phyloP scores from a whole-genome alignment of 192 early-diverging fungal genomes.

The Dissophora globulifera region DNA sequence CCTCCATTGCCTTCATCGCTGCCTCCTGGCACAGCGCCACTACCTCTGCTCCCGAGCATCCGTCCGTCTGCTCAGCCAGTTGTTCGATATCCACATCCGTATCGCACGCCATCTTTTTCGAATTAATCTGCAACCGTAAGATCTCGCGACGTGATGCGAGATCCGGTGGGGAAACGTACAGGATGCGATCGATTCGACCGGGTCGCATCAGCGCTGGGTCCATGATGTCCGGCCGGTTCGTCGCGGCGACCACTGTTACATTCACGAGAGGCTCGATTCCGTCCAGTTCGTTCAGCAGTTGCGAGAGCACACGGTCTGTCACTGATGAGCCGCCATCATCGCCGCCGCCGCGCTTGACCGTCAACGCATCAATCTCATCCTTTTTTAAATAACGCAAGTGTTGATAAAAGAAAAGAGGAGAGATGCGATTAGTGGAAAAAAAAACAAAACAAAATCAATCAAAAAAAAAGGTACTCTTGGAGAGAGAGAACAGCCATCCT shows the following conservation, averaged over 20 bases:
- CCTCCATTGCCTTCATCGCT: slow-evolving; percentile 91
- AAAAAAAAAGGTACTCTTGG: neutral
- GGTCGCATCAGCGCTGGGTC: slow-evolving; percentile 93
- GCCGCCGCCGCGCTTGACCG: slow-evolving; percentile 78
- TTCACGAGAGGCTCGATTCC: slow-evolving; percentile 95
- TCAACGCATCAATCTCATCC: slow-evolving; percentile 98
- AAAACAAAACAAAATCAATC: no score
- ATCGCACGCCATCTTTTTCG: slow-evolving; percentile 73
- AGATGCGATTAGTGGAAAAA: no score
- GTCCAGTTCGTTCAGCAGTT: slow-evolving; percentile 94
- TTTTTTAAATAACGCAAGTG: no score
- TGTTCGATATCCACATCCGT: slow-evolving; percentile 72
- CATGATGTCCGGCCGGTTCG: slow-evolving; percentile 98
- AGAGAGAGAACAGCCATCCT: neutral
- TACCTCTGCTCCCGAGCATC: slow-evolving; percentile 95
- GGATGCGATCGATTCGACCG: slow-evolving; percentile 92
- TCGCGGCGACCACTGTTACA: slow-evolving; percentile 97
- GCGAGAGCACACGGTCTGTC: slow-evolving; percentile 93
- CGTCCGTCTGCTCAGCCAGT: slow-evolving; percentile 82
- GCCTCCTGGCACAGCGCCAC: slow-evolving; percentile 95
- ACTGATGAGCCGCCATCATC: slow-evolving; percentile 83
- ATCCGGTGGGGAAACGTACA: slow-evolving; percentile 95
- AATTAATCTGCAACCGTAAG: slow-evolving; percentile 73
- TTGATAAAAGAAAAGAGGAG: no score
- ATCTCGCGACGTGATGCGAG: slow-evolving; percentile 79